These are phyloP conservation scores for Aspergillus vadensis DNA, from an alignment of 2,329 filamentous ascomycete species.

Conservation along the genomic window DNA sequence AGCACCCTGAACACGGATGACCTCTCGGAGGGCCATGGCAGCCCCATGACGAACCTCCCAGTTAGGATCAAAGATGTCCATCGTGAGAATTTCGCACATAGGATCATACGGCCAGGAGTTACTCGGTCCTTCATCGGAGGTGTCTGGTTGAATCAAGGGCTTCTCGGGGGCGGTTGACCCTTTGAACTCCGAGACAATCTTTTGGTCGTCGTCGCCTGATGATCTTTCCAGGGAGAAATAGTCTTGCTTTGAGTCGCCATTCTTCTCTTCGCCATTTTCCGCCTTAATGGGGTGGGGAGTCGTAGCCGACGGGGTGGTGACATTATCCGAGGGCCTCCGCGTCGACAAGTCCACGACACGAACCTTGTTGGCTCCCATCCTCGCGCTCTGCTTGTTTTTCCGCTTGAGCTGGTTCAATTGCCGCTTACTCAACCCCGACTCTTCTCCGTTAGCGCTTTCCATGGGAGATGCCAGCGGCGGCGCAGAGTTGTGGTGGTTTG, in stretches of 20 bases:
- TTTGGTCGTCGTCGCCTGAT: constrained; percentile 79
- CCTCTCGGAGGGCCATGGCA: constrained; percentile 89
- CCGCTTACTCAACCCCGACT: constrained; percentile 78
- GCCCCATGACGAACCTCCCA: constrained; percentile 98
- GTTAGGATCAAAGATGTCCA: constrained; percentile 88
- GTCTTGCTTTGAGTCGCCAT: constrained; percentile 68
- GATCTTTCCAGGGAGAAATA: constrained; percentile 87
- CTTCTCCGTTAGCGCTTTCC: constrained; percentile 59
- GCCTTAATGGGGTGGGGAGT: constrained; percentile 61
- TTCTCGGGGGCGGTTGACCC: constrained; percentile 79
- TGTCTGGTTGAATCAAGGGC: constrained; percentile 77
- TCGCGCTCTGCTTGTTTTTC: constrained; percentile 86
- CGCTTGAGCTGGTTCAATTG: constrained; percentile 94
- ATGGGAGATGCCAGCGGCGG: constrained; percentile 50
- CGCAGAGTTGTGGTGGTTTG: constrained; percentile 48
- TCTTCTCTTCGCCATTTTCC: constrained; percentile 60
- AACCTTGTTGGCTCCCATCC: constrained; percentile 85
- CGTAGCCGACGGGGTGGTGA: constrained; percentile 60
- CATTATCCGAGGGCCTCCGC: constrained; percentile 64
- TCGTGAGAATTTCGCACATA: constrained; percentile 87
- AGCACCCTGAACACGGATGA: constrained; percentile 85
- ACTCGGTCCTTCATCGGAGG: constrained; percentile 68
- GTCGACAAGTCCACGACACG: constrained; percentile 84
- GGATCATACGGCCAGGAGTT: constrained; percentile 89
- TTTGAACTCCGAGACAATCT: constrained; percentile 94